Conservation (phyloP, 306 rosid genomes). For the Castanea crenata region DNA sequence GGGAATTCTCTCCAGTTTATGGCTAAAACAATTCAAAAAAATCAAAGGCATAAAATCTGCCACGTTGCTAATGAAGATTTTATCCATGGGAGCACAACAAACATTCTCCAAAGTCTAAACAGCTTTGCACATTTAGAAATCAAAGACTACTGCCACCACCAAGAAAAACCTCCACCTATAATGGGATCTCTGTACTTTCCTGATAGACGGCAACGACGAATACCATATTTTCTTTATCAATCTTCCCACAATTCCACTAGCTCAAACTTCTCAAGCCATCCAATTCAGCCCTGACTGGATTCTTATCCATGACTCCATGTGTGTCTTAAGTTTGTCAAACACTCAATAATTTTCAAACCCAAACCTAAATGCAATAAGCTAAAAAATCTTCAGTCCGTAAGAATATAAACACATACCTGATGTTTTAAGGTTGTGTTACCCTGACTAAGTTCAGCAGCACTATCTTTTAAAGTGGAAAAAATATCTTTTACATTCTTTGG, state of each 20-base stretch:
- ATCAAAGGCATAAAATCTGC: not conserved
- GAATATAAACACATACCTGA: conserved; percentile 53
- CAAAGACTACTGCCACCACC: not conserved
- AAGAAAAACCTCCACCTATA: not conserved
- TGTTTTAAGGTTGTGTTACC: conserved; percentile 44
- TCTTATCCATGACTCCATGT: not conserved
- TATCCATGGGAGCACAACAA: not conserved
- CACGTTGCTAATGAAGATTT: not conserved
- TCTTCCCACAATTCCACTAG: not conserved
- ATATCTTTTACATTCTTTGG: conserved; percentile 76
- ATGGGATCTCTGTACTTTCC: not conserved
- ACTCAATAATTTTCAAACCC: conserved; percentile 7
- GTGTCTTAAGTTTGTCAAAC: not conserved
- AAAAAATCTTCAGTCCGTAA: conserved; percentile 11
- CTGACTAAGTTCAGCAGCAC: conserved; percentile 62
- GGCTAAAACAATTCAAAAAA: not conserved
- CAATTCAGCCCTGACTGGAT: not conserved
- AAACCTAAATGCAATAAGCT: not conserved
- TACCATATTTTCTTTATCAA: not conserved
- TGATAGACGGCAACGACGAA: not conserved
- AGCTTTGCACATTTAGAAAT: not conserved
- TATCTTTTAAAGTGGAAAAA: conserved; percentile 68
- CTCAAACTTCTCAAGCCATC: not conserved
- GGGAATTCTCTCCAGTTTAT: not conserved
- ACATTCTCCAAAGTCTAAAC: not conserved